These are phyloP conservation scores for Pseudogymnoascus sp. DNA, from an alignment of 2,329 filamentous ascomycete species.

Conservation along the genomic window DNA sequence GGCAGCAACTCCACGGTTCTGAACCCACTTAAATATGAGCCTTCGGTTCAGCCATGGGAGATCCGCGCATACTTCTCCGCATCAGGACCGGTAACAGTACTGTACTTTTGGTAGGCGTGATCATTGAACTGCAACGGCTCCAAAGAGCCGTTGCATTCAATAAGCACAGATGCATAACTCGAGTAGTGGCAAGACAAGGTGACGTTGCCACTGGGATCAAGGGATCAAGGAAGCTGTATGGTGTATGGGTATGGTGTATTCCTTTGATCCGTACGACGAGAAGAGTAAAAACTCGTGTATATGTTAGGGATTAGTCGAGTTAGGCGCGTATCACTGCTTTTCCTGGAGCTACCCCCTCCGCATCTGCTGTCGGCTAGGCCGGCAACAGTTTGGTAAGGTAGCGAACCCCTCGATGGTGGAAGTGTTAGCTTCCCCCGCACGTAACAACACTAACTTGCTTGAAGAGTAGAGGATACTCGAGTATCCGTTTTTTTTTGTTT, in stretches of 20 bases:
- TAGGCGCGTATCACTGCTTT: neutral
- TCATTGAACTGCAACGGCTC: neutral
- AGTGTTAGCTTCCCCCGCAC: neutral
- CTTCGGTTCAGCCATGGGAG: neutral
- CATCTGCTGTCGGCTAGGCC: neutral
- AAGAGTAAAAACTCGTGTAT: neutral
- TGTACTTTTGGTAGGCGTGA: neutral
- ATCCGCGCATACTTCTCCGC: neutral
- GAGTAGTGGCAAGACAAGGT: neutral
- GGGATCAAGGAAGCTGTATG: neutral
- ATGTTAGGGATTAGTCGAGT: neutral
- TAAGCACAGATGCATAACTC: neutral
- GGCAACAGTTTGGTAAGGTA: neutral
- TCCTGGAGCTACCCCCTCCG: neutral
- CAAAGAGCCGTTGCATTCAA: neutral
- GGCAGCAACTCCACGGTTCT: neutral
- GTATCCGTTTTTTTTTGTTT: neutral
- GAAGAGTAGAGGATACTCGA: neutral
- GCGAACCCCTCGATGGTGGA: neutral
- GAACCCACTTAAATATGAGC: neutral
- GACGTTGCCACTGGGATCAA: slow-evolving; percentile 3
- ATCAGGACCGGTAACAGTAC: neutral
- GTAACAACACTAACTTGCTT: neutral
- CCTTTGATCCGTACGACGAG: neutral
- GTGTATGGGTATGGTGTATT: neutral